Evolutionary conservation across 2,329 filamentous ascomycete genomes (phyloP), one percentile per base, ranked within the genome.

Genomic region (Colletotrichum sp.): DNA sequence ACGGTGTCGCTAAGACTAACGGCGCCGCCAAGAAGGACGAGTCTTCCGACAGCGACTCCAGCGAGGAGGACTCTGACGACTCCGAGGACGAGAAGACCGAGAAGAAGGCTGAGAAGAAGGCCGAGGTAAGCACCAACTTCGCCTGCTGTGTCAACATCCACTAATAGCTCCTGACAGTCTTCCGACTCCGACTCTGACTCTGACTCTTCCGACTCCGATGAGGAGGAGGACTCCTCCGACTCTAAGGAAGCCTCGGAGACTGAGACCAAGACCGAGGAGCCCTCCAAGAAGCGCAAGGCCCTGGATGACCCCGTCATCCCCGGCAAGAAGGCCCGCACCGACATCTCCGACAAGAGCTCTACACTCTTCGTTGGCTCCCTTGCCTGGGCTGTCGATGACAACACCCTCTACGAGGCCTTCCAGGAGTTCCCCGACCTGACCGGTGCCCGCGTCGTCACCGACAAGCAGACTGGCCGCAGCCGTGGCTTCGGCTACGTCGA

Each of bases 401-500:
- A 96, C 78, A 92, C 92, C 87, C 92, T 98, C 78, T 90, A 91
- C 79, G 91, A 93, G 81, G 94, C 96, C 84, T 98, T 98, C 88
- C 92, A 96, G 88, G 87, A 91, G 78, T 96, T 93, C 81, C 93
- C 93, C 78, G 94, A 94, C 82, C 89, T 98, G 72, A 87, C 89
- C 79, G 91, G 92, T 81, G 94, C 93, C 78, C 94, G 95, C 81
- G 93, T 98, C 82, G 95, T 98, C 84, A 96, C 93, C 80, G 95
- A 98, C 88, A 93, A 93, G 84, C 92, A 93, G 72, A 91, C 90
- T 82, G 95, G 95, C 81, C 94, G 95, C 83, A 96, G 96, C 86
- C 96, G 96, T 87, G 96, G 95, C 79, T 98, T 98, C 85, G 96
- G 96, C 77, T 98, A 98, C 84, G 95, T 98, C 81, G 96, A 98